Percentiles rank a stretch among this genome's conserved stretches.
Evolutionary conservation across 805 yeast genomes (phyloP).

Genomic region (Yarrowia porcina): DNA sequence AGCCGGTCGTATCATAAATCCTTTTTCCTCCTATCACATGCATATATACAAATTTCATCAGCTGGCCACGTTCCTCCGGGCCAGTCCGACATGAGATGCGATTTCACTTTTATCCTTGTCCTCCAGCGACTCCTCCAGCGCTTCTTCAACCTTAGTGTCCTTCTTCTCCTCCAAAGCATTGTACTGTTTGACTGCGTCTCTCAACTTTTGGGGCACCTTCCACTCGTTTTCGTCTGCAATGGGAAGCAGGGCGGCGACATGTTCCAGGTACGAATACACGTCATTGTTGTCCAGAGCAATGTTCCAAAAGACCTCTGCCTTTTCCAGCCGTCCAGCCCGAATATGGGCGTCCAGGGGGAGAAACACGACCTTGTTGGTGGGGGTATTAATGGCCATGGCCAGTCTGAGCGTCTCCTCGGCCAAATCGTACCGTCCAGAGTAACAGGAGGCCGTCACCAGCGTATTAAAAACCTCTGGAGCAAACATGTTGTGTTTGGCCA

Average conservation of each 20-base stretch:
- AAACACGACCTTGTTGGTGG: conserved; percentile 22
- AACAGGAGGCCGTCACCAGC: neutral
- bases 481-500: conserved; percentile 9
- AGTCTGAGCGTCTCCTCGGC: conserved; percentile 7
- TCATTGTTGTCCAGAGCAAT: conserved; percentile 10
- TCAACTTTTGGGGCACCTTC: neutral
- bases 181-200: neutral
- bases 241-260: neutral
- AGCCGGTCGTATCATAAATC: too few relatives aligned
- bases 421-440: neutral
- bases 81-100: conserved; percentile 8
- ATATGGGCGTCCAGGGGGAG: conserved; percentile 10
- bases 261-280: conserved; percentile 3
- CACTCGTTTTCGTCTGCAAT: conserved; percentile 10
- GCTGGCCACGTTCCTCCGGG: neutral
- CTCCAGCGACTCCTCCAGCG: neutral
- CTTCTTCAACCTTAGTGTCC: neutral
- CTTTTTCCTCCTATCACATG: conserved; percentile 18
- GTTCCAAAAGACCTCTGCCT: conserved; percentile 11
- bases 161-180: neutral
- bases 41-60: neutral
- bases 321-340: neutral
- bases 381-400: neutral
- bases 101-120: neutral
- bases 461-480: conserved; percentile 20